These are phyloP conservation scores for Angophora floribunda DNA, from an alignment of 345 rosid species.

Conservation along the genomic window DNA sequence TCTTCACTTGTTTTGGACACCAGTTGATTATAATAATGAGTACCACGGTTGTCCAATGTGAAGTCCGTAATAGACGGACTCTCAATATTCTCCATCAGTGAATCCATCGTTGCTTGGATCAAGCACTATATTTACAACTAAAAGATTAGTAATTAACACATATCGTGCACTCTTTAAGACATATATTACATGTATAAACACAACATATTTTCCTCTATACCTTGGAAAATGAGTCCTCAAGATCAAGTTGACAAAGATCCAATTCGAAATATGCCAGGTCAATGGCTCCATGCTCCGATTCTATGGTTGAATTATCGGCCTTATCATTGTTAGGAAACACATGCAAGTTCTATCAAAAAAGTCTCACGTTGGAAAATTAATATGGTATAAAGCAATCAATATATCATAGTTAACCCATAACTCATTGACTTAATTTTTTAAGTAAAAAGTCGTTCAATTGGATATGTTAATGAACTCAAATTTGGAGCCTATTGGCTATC, in stretches of 20 bases:
- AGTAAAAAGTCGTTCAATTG: too few relatives aligned
- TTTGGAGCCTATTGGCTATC: too few relatives aligned
- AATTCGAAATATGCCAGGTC: neutral
- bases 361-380: too few relatives aligned
- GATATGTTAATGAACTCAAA: too few relatives aligned
- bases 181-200: neutral
- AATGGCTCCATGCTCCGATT: neutral
- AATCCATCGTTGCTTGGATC: neutral
- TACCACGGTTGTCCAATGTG: neutral
- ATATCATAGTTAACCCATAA: too few relatives aligned
- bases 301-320: neutral
- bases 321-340: neutral
- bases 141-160: neutral
- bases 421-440: too few relatives aligned
- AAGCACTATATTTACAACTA: neutral
- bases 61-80: neutral
- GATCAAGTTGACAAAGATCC: neutral
- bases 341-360: too few relatives aligned
- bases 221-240: neutral
- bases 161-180: neutral
- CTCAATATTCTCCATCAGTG: neutral
- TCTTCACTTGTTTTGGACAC: neutral
- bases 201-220: neutral
- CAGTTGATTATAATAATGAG: neutral
- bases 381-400: too few relatives aligned